Evolutionary conservation across 1,284 basidiomycete genomes (phyloP), one percentile per base, ranked within the genome.

Genomic region (Melampsora americana): DNA sequence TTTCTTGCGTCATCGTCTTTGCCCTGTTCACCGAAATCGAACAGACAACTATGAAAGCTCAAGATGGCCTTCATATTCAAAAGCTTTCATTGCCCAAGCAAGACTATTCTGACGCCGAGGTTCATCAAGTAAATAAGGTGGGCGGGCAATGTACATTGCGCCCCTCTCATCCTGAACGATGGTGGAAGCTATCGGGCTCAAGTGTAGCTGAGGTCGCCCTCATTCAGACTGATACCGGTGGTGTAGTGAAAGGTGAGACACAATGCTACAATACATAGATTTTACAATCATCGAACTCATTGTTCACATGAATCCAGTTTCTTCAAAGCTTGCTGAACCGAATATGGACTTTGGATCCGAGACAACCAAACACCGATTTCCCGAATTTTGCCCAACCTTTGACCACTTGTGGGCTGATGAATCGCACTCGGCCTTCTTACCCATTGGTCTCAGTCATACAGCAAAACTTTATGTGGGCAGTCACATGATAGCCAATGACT

Each of bases 301-400:
- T 44, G 44, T 44, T 44, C 5, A 26, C n/a, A 18, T 50, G 20
- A 9, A 60, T 56, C 14, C 26, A 70, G 68, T 70, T 26, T 79
- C 78, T 79, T 77, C 60, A n/a, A 77, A 3, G 62, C 77, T 0
- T 48, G 77, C 28, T 73, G 78, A 7, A 74, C 76, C 12, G 72
- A 77, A 30, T 74, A 73, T 30, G 76, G 77, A 42, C 28, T 78
- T 30, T 74, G 77, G 28, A 32, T 78, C 11, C 77, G 79, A 30
- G 78, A 71, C 3, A 32, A 73, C 82, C 1, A 79, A 86, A 3
- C 84, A 86, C 12, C 80, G 82, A 4, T 87, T 92, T 79, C 85
- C 87, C 0, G 87, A 88, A 76, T 88, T 88, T 80, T 91, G 80
- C 83, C 86, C 48, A 83, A 84, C 69, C 80, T 85, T 42, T 82